Base-by-base conservation (phyloP, 202 grass and related monocot genomes). In the Alloteropsis angusta region DNA sequence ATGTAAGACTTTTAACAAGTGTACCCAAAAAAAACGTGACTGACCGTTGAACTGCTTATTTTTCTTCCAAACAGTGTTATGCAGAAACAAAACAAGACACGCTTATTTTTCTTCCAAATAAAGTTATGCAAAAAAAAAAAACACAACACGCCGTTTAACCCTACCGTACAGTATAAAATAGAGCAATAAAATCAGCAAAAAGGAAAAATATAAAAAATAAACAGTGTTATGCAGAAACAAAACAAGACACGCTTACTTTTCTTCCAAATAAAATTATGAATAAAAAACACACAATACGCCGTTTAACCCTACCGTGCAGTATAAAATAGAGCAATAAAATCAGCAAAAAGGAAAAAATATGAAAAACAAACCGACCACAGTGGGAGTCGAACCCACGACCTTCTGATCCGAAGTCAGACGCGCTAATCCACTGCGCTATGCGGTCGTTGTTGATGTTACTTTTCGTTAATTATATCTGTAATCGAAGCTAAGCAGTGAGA, bases 371-470 rank as follows among this genome's bases (percentile, higher is more conserved):
- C 2, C 2, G 46, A 84, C 17, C 63, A 69, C 92, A 95, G 89
- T 98, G 42, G 38, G 50, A 45, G 32, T 43, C 21, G 96, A 99
- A 99, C 96, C 90, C 92, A 99, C 96, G 90, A 99, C 86, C 96
- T 96, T 99, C 92, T 99, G 96, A 99, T 99, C 90, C 92, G 96
- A 99, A 96, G 96, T 99, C 96, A 99, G 96, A 99, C 96, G 96
- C 90, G 92, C 96, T 99, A 99, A 96, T 99, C 96, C 92, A 96
- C 92, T 99, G 96, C 96, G 96, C 96, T 99, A 99, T 96, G 92
- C 92, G 92, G 92, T 93, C 93, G 3, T 1, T 25, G 0, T 0
- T 59, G 52, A 0, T 0, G 0, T 0, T 18, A 0, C 1, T 34
- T 70, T 46, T 2, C n/a, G n/a, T n/a, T n/a, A n/a, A n/a, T n/a